Evolutionary conservation across 164 flowering plant species (phyloP).

Genomic region (Euptelea pleiosperma): DNA sequence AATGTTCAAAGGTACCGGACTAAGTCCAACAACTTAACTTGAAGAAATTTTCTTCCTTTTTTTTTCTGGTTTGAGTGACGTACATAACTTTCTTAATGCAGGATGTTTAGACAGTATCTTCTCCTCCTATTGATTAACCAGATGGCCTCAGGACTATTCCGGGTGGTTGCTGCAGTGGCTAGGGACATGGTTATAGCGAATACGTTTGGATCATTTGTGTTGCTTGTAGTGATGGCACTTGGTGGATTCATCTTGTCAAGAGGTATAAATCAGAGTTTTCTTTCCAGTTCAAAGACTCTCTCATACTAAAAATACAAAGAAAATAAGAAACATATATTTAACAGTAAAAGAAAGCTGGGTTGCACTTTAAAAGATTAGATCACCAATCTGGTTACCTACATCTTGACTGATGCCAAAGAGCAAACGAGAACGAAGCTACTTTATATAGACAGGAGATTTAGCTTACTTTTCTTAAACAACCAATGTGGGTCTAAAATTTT

Average conservation of each 20-base stretch:
- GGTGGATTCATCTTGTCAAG: constrained; percentile 43
- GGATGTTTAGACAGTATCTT: constrained; percentile 40
- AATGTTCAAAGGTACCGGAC: constrained; percentile 44
- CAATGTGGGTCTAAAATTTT: neutral
- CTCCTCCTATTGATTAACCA: constrained; percentile 29
- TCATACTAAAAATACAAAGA: too few species aligned
- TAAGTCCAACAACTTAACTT: neutral
- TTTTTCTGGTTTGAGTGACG: neutral
- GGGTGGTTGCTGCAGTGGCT: constrained; percentile 31
- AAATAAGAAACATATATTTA: too few species aligned
- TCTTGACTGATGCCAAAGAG: too few species aligned
- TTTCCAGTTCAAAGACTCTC: too few species aligned
- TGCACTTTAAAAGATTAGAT: too few species aligned
- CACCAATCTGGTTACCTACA: too few species aligned
- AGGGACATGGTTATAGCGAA: constrained; percentile 35
- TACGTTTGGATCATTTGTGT: constrained; percentile 35
- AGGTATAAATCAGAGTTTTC: constrained; percentile 25
- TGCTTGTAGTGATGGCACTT: constrained; percentile 22
- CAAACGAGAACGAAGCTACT: too few species aligned
- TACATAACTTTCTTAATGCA: constrained; percentile 16
- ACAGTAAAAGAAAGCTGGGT: too few species aligned
- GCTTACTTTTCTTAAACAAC: neutral
- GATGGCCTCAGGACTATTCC: constrained; percentile 40
- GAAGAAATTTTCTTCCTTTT: neutral
- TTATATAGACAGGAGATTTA: neutral